Evolutionary conservation across 2,329 filamentous ascomycete genomes (phyloP).

Genomic region (Macrophomina pseudophaseolina): DNA sequence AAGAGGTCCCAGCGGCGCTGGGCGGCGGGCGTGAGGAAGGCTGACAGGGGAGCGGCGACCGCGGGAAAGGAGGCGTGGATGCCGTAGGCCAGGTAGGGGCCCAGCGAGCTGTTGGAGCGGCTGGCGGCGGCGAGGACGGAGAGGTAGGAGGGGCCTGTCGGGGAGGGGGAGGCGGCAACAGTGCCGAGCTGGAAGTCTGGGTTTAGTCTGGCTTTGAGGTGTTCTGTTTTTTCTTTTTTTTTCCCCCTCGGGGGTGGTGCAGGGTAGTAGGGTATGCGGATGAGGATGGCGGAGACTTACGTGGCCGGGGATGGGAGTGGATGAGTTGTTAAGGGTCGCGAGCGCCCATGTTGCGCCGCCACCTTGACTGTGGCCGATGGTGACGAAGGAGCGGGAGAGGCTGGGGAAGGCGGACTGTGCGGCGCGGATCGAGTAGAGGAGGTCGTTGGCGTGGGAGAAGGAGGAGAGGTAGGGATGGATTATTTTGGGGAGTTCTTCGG

Average conservation of each 20-base stretch:
- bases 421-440: conserved; percentile 51
- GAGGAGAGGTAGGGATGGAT: conserved; percentile 48
- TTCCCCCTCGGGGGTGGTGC: no score
- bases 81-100: neutral
- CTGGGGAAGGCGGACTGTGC: conserved; percentile 49
- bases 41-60: neutral
- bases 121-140: neutral
- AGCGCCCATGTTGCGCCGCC: conserved; percentile 51
- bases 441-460: conserved; percentile 49
- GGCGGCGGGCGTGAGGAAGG: neutral
- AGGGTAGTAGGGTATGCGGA: no score
- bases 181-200: neutral
- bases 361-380: conserved; percentile 56
- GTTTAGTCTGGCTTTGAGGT: neutral
- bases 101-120: neutral
- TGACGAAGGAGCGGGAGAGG: conserved; percentile 48
- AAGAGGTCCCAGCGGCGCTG: neutral
- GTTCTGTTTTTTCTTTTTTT: no score
- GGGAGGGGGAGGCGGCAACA: neutral
- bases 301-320: neutral
- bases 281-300: no score
- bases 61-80: neutral
- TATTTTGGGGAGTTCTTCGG: neutral
- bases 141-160: neutral
- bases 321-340: neutral